phyloP scores from a whole-genome alignment of 768 basidiomycete species.

The Mrakia hoshinonis region DNA sequence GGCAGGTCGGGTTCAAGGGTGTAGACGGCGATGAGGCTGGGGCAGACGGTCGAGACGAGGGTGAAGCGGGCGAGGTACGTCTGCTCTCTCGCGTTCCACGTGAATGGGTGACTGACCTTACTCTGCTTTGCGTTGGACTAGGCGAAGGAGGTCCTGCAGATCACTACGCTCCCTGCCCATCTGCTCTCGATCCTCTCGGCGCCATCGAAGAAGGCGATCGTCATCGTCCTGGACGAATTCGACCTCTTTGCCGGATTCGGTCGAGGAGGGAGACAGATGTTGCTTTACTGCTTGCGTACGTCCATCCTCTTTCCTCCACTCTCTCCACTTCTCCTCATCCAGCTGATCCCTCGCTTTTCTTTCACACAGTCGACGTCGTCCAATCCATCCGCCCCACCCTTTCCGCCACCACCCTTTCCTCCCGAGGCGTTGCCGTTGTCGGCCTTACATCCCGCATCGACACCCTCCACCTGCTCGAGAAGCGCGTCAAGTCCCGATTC shows the following conservation, averaged over 20 bases:
- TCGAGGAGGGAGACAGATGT: constrained; percentile 74
- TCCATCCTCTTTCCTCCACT: neutral
- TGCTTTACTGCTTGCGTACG: constrained; percentile 76
- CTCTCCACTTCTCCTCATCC: neutral
- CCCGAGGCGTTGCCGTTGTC: constrained; percentile 68
- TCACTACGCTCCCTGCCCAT: constrained; percentile 56
- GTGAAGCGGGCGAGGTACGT: constrained; percentile 34
- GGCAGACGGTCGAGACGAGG: neutral
- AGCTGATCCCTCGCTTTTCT: neutral
- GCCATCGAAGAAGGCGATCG: constrained; percentile 51
- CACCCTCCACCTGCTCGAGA: constrained; percentile 79
- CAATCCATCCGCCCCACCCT: constrained; percentile 52
- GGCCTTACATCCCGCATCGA: constrained; percentile 82
- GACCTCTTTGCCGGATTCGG: constrained; percentile 71
- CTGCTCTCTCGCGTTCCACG: neutral
- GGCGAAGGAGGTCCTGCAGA: constrained; percentile 23
- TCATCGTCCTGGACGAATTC: constrained; percentile 82
- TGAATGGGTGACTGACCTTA: neutral
- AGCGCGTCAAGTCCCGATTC: constrained; percentile 94
- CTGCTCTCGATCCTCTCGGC: constrained; percentile 39
- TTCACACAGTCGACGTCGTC: constrained; percentile 62
- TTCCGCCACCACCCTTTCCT: constrained; percentile 36
- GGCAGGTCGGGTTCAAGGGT: constrained; percentile 54
- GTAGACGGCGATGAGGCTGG: constrained; percentile 34
- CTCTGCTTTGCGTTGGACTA: neutral